Percentiles rank a stretch among this genome's conserved stretches.
Conservation (phyloP, 2,329 filamentous ascomycete genomes). For the Hyphodiscus sp. region DNA sequence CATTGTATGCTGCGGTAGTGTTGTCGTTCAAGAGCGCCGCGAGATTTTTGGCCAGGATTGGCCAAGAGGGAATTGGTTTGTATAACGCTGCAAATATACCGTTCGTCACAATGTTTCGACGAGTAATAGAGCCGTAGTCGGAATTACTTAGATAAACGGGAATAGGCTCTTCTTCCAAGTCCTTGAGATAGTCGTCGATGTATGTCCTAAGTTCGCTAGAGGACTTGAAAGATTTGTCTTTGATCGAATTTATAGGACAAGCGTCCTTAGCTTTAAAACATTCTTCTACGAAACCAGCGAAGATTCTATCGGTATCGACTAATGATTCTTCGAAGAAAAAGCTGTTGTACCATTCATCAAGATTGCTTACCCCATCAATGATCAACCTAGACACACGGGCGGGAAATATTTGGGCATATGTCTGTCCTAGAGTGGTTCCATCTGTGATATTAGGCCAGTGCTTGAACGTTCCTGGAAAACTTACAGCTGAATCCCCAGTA, state of each 20-base stretch:
- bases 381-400: slow-evolving; percentile 23
- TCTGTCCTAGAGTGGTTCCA: slow-evolving; percentile 35
- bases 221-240: slow-evolving; percentile 5
- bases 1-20: slow-evolving; percentile 23
- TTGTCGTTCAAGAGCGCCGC: slow-evolving; percentile 14
- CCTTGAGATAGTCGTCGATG: slow-evolving; percentile 10
- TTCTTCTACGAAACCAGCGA: slow-evolving; percentile 14
- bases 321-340: slow-evolving; percentile 13
- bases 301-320: slow-evolving; percentile 16
- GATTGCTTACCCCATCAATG: slow-evolving; percentile 22
- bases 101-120: slow-evolving; percentile 14
- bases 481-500: slow-evolving; percentile 36
- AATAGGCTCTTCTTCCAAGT: slow-evolving; percentile 16
- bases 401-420: slow-evolving; percentile 34
- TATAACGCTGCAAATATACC: slow-evolving; percentile 37
- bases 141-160: slow-evolving; percentile 20
- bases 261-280: slow-evolving; percentile 16
- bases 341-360: slow-evolving; percentile 25
- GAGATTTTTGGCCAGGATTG: slow-evolving; percentile 10
- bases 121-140: slow-evolving; percentile 15
- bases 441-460: slow-evolving; percentile 16
- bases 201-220: slow-evolving; percentile 6
- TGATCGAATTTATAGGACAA: slow-evolving; percentile 12
- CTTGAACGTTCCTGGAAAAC: not conserved
- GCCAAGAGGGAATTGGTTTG: slow-evolving; percentile 25